phyloP scores from a whole-genome alignment of 2,329 filamentous ascomycete species.

The Cladosporium cucumerinum region DNA sequence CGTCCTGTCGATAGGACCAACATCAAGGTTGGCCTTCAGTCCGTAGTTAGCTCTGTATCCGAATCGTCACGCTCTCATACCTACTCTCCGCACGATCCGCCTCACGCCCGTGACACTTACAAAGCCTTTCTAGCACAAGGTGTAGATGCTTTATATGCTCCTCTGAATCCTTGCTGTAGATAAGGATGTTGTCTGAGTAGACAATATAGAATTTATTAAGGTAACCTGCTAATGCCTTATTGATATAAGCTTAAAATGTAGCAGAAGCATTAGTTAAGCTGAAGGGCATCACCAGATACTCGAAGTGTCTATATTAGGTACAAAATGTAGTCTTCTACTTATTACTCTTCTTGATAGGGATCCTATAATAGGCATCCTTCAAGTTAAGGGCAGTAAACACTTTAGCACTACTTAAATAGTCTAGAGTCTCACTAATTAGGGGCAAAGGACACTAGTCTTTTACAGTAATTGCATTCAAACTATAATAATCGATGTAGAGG shows the following conservation, averaged over 20 bases:
- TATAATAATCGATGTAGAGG: background rate
- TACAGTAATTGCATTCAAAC: background rate
- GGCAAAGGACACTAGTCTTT: conserved; percentile 4
- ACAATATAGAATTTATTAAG: conserved; percentile 25
- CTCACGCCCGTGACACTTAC: no score
- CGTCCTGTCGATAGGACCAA: no score
- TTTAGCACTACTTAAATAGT: background rate
- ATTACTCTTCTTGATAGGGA: background rate
- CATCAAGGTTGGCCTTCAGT: no score
- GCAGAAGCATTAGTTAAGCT: conserved; percentile 12
- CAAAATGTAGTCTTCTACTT: conserved; percentile 26
- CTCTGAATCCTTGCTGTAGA: conserved; percentile 20
- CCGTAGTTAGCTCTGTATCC: no score
- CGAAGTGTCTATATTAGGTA: conserved; percentile 33
- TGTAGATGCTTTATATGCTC: conserved; percentile 5
- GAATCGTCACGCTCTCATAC: no score
- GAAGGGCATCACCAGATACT: conserved; percentile 40
- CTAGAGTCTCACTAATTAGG: background rate
- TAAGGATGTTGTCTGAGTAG: conserved; percentile 28
- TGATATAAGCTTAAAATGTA: conserved; percentile 19
- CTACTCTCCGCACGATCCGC: no score
- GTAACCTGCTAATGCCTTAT: conserved; percentile 22
- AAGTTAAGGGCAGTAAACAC: background rate
- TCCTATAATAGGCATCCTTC: background rate
- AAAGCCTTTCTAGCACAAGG: background rate